Evolutionary conservation across 257 asterid species (phyloP).

Genomic region (Coffea canephora): DNA sequence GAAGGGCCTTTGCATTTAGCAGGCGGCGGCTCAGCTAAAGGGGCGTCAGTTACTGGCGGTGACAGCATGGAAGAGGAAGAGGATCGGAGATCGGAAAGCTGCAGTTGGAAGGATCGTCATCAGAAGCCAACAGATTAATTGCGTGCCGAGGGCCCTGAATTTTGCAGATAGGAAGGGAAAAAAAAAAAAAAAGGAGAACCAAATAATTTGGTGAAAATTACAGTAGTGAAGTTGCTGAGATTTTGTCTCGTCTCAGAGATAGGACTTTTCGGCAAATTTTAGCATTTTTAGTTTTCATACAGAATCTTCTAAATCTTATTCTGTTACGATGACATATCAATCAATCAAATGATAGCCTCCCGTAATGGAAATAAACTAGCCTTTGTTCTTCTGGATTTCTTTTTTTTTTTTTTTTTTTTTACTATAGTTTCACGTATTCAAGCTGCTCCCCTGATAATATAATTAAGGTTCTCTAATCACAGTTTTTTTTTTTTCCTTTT

Average conservation of each 20-base stretch:
- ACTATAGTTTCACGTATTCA: not conserved
- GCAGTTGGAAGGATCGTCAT: constrained; percentile 29
- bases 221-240: not conserved
- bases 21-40: constrained; percentile 35
- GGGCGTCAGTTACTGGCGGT: constrained; percentile 31
- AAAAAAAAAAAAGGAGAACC: not conserved
- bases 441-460: not conserved
- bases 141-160: constrained; percentile 24
- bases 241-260: too few species aligned
- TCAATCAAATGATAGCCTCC: not conserved
- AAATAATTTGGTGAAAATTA: not conserved
- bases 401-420: not conserved
- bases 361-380: not conserved
- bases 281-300: not conserved
- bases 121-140: constrained; percentile 16
- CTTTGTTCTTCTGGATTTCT: not conserved
- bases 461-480: too few species aligned
- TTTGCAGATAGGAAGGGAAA: constrained; percentile 37
- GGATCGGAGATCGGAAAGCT: constrained; percentile 45
- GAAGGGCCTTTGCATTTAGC: constrained; percentile 50
- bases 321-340: not conserved
- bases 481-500: too few species aligned
- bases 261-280: not conserved
- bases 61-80: constrained; percentile 48
- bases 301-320: not conserved